Conservation (phyloP, 106 monocot species). For the Dendrobium huoshanense region DNA sequence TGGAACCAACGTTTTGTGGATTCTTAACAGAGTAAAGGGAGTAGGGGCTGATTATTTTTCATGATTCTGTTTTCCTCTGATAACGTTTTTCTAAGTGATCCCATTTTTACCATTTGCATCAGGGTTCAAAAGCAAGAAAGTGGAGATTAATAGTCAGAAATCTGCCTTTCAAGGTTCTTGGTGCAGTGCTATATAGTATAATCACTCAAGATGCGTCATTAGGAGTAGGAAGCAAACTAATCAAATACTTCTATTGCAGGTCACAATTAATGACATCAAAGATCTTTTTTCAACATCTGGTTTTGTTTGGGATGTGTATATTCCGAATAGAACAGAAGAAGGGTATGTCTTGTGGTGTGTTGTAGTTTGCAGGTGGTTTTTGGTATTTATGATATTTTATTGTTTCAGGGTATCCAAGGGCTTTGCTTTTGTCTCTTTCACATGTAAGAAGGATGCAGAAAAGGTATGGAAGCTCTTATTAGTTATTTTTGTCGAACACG, state of each 20-base stretch:
- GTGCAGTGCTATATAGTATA: neutral
- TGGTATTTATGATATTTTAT: conserved; percentile 2
- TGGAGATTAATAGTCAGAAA: conserved; percentile 96
- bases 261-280: conserved; percentile 62
- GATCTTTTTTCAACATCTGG: conserved; percentile 57
- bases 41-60: neutral
- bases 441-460: conserved; percentile 83
- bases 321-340: conserved; percentile 73
- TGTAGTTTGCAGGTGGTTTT: neutral
- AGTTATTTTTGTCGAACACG: conserved; percentile 7
- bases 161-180: conserved; percentile 86
- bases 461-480: conserved; percentile 40
- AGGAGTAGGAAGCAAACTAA: neutral
- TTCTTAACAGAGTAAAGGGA: neutral
- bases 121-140: conserved; percentile 89
- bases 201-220: neutral
- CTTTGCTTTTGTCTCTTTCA: conserved; percentile 96
- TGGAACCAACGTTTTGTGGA: neutral
- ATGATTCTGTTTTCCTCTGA: neutral
- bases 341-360: conserved; percentile 31
- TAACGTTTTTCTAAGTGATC: neutral
- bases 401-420: conserved; percentile 80
- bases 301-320: conserved; percentile 86
- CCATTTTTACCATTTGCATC: conserved; percentile 9
- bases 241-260: conserved; percentile 32